Base-by-base conservation (phyloP, 148 eudicot species). In the Pharnaceum exiguum region DNA sequence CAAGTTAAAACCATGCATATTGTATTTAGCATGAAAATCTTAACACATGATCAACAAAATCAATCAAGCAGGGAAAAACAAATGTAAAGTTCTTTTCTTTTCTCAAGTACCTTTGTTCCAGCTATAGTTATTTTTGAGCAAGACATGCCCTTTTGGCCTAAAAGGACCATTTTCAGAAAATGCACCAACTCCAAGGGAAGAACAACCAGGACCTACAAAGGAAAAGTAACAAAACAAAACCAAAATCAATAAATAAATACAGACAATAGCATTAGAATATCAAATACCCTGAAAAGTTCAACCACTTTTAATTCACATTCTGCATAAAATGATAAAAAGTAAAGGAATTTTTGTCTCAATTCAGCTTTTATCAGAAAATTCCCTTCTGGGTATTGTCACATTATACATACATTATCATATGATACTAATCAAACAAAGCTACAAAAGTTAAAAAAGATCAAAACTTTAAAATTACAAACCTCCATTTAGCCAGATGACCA, bases 151-250 rank as follows among this genome's bases (percentile, higher is more conserved):
- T 74, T 72, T 83, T 21, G 99, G 99, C 39, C 87, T 85, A 70
- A 93, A 93, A 23, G 99, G 99, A 33, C 99, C 99, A 82, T 93
- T 88, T 50, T 93, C 99, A 65, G 99, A 93, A 70, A 93, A 93
- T 72, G 99, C 99, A 59, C 99, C 99, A 62, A 93, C 99, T 29
- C 99, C 99, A 69, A 93, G 66, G 43, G 99, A 93, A 55, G 99
- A 93, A 70, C 99, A 93, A 21, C 99, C 99, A 66, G 99, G 99
- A 53, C 99, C 99, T 93, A 75, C 72, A 53, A 60, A n/a, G n/a
- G n/a, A n/a, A n/a, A n/a, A n/a, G n/a, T n/a, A n/a, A 49, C 32
- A 67, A 39, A 45, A 27, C 10, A 44, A 28, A 67, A 66, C 25
- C 17, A 49, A 66, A 50, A 26, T 51, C 18, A 17, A 25, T 19